A percentile compares a stretch with the other conserved stretches of the same genome.
Conservation (phyloP, 1,139 yeast species). For the Komagataea norvegica region DNA sequence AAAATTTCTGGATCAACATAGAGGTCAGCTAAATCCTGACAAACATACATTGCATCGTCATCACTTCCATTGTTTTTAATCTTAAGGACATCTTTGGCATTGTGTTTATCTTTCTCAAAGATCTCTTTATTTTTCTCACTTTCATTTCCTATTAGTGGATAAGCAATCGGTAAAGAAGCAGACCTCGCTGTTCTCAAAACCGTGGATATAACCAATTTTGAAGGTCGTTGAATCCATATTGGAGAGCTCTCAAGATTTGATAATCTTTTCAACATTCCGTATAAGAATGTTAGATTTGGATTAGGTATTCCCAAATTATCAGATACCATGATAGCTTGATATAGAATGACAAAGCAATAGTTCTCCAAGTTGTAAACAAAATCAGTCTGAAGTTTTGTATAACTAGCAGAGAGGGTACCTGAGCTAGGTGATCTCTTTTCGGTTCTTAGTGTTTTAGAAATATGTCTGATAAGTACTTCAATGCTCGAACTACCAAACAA, state of each 20-base stretch:
- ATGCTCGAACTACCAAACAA: not conserved
- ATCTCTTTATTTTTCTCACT: too few species aligned
- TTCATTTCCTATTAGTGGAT: too few species aligned
- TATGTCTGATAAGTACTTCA: not conserved
- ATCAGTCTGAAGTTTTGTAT: slow-evolving; percentile 8
- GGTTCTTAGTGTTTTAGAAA: not conserved
- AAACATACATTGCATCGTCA: too few species aligned
- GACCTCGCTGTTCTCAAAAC: not conserved
- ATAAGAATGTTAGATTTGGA: slow-evolving; percentile 14
- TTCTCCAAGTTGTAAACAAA: slow-evolving; percentile 7
- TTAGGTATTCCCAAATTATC: slow-evolving; percentile 10
- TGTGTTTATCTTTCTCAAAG: too few species aligned
- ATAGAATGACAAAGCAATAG: slow-evolving; percentile 12
- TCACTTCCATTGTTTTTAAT: too few species aligned
- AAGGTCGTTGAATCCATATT: slow-evolving; percentile 6
- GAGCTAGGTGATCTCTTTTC: not conserved
- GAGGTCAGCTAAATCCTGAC: too few species aligned
- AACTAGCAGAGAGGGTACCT: not conserved
- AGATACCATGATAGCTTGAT: slow-evolving; percentile 14
- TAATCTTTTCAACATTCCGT: slow-evolving; percentile 8
- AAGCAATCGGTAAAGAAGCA: too few species aligned
- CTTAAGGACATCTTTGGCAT: too few species aligned
- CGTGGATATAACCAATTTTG: not conserved
- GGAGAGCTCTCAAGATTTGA: not conserved
- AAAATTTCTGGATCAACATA: too few species aligned